phyloP scores from a whole-genome alignment of 768 basidiomycete species.

The Tulasnella sp. region DNA sequence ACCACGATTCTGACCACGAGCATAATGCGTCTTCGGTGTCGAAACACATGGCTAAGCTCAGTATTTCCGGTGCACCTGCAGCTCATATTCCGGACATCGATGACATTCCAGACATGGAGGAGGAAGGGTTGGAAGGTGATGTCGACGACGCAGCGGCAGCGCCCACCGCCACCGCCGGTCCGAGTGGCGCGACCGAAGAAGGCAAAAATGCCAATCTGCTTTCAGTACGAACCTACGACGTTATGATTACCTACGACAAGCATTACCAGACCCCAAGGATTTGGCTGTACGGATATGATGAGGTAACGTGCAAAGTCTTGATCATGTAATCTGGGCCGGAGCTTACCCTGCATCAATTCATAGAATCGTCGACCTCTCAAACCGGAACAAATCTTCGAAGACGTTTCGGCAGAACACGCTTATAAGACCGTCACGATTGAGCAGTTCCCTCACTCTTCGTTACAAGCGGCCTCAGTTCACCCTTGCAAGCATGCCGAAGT shows the following conservation, averaged over 20 bases:
- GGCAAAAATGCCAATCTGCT: conserved; percentile 74
- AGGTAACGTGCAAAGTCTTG: conserved; percentile 45
- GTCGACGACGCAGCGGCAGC: conserved; percentile 79
- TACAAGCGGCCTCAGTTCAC: conserved; percentile 89
- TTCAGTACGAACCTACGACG: conserved; percentile 97
- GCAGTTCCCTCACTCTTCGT: conserved; percentile 85
- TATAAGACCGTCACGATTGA: conserved; percentile 99
- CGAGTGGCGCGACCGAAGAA: conserved; percentile 49
- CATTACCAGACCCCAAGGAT: conserved; percentile 98
- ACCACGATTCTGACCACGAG: conserved; percentile 24
- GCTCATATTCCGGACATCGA: conserved; percentile 83
- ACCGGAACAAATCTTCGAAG: conserved; percentile 90
- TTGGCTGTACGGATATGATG: conserved; percentile 96
- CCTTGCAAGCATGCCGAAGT: conserved; percentile 98
- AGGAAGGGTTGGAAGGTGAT: conserved; percentile 80
- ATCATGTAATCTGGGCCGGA: neutral
- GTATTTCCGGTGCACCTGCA: conserved; percentile 13
- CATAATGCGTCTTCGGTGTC: conserved; percentile 17
- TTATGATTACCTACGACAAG: conserved; percentile 99
- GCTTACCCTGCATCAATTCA: neutral
- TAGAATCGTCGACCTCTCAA: conserved; percentile 85
- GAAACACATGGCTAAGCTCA: conserved; percentile 18
- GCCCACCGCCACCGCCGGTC: conserved; percentile 42
- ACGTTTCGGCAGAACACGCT: conserved; percentile 94
- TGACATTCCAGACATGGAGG: conserved; percentile 99